Evolutionary conservation across 2,329 filamentous ascomycete genomes (phyloP).

Genomic region (Trichoderma koningiopsis): DNA sequence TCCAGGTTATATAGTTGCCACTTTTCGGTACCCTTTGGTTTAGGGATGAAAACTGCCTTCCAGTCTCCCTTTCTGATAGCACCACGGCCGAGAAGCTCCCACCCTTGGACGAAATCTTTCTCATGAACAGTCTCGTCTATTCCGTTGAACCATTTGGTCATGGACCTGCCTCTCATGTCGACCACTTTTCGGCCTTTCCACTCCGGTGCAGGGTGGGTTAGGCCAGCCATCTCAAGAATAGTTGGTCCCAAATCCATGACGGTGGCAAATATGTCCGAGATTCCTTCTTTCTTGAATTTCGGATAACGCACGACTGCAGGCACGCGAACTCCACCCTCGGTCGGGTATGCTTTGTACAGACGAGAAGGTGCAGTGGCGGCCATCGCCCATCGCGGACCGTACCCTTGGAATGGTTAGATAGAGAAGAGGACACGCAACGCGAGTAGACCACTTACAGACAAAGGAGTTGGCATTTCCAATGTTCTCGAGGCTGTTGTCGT

Average conservation of each 20-base stretch:
- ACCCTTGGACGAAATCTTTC: background rate
- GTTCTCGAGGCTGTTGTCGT: slow-evolving; percentile 54
- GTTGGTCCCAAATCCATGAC: slow-evolving; percentile 13
- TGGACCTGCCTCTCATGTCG: background rate
- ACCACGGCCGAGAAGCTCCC: slow-evolving; percentile 9
- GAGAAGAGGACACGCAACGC: slow-evolving; percentile 11
- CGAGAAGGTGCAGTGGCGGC: slow-evolving; percentile 40
- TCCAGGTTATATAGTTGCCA: background rate
- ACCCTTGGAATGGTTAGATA: background rate
- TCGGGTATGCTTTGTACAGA: slow-evolving; percentile 44
- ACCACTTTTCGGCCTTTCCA: slow-evolving; percentile 4
- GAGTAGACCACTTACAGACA: slow-evolving; percentile 58
- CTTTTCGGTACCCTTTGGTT: slow-evolving; percentile 24
- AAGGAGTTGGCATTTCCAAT: slow-evolving; percentile 59
- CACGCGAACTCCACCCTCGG: slow-evolving; percentile 54
- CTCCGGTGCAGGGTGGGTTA: slow-evolving; percentile 4
- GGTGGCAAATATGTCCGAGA: slow-evolving; percentile 1
- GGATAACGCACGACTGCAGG: slow-evolving; percentile 39
- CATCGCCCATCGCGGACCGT: background rate
- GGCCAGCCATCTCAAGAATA: slow-evolving; percentile 10
- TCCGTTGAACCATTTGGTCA: slow-evolving; percentile 2
- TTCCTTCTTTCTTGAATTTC: slow-evolving; percentile 7
- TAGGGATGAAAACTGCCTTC: slow-evolving; percentile 5
- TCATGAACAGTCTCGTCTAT: background rate
- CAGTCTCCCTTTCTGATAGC: slow-evolving; percentile 6